Evolutionary conservation across 2,329 filamentous ascomycete species (phyloP).

Genomic region (Hymenoscyphus repandus): DNA sequence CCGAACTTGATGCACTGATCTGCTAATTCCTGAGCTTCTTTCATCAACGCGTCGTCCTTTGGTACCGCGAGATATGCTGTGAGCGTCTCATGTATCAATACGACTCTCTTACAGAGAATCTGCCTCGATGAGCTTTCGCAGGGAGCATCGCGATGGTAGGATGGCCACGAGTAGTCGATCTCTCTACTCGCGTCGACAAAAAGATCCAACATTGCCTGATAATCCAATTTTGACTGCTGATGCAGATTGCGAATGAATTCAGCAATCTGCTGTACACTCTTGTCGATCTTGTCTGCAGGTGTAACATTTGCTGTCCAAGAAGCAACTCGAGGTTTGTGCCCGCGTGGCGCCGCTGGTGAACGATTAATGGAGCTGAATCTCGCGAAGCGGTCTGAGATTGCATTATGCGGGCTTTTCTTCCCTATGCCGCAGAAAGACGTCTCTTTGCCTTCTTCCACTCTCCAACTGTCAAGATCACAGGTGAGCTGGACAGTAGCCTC

Average conservation of each 20-base stretch:
- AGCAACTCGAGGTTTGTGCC: not conserved
- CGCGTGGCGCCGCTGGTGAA: not conserved
- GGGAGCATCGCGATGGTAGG: not conserved
- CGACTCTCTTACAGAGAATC: not conserved
- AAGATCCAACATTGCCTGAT: not conserved
- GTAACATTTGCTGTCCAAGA: not conserved
- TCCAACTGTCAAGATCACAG: not conserved
- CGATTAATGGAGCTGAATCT: not conserved
- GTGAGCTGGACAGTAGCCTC: not conserved
- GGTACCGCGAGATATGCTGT: not conserved
- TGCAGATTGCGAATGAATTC: not conserved
- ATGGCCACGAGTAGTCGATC: constrained; percentile 7
- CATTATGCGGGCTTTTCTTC: not conserved
- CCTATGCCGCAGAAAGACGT: not conserved
- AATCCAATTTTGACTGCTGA: not conserved
- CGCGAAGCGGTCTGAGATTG: not conserved
- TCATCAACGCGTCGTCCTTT: not conserved
- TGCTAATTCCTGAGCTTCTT: constrained; percentile 1
- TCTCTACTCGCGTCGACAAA: constrained; percentile 9
- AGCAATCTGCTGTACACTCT: not conserved
- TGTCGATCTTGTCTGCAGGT: not conserved
- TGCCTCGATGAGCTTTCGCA: not conserved
- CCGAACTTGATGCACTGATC: not conserved
- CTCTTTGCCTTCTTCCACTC: too few species aligned
- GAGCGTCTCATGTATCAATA: constrained; percentile 8